Base-by-base conservation (phyloP, 2,329 filamentous ascomycete species). In the Pseudocercospora eumusae region DNA sequence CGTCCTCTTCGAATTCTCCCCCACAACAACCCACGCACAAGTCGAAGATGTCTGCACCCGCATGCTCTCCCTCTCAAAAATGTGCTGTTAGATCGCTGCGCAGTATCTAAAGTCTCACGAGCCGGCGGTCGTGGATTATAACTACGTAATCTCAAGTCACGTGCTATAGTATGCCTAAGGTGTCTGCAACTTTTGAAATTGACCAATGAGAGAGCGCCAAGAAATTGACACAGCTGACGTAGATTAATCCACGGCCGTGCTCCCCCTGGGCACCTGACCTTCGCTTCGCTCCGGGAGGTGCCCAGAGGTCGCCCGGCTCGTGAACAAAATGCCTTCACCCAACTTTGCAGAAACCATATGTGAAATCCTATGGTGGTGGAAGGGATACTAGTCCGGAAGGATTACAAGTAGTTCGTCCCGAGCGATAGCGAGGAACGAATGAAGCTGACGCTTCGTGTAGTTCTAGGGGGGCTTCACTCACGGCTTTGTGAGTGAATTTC, bases 401-500 rank as follows among this genome's bases (percentile, higher is more conserved):
- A 7, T 74, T 81, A 42, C 82, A 87, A 77, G 86, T 89, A 27
- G 25, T 27, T 27, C 25, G 25, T 27, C 25, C 25, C 25, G 25
- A 27, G 25, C 25, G 25, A 27, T 27, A 27, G 25, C 25, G 11
- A 59, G 40, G 36, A 15, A 3, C 11, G 8, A 20, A 27, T 7
- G 25, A 27, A 27, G 25, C 25, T 33, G 31, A 33, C 4, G 31
- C 31, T 33, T 4, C 0, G 6, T 52, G 45, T 10, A n/a, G n/a
- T n/a, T n/a, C 33, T 31, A 67, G 87, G 80, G 82, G 54, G 88
- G 83, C 0, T 84, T 88, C 56, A 87, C 87, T 0, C 89, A 92
- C 71, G 86, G 81, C 0, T 92, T 92, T 65, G 82, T 92, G 1
- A 81, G 83, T 21, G 84, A 90, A 68, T 92, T 92, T 62, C 81